Evolutionary conservation across 345 rosid genomes (phyloP).

Genomic region (Syzygium jambos): DNA sequence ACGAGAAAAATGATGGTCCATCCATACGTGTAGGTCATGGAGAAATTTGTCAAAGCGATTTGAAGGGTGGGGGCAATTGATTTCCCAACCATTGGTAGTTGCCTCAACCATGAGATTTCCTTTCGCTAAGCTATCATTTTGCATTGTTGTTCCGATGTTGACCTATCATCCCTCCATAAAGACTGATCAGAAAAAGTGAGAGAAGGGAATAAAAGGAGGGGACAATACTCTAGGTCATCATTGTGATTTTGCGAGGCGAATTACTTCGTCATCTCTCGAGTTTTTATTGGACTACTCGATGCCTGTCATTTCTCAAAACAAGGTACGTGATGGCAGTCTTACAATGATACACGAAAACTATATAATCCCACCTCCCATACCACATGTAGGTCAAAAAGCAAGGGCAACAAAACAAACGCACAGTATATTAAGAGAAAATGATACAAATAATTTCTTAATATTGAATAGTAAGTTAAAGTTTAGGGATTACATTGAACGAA

Average conservation of each 20-base stretch:
- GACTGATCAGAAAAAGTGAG: neutral
- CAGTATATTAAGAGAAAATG: neutral
- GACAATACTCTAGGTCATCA: neutral
- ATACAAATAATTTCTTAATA: too few species aligned
- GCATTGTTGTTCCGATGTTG: constrained; percentile 5
- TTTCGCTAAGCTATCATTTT: neutral
- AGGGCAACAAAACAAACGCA: neutral
- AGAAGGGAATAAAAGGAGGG: neutral
- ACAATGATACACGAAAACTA: too few species aligned
- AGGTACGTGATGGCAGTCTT: too few species aligned
- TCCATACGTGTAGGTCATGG: neutral
- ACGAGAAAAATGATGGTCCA: neutral
- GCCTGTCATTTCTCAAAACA: too few species aligned
- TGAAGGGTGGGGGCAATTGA: constrained; percentile 22
- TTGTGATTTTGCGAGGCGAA: too few species aligned
- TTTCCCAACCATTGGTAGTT: constrained; percentile 29
- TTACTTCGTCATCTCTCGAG: too few species aligned
- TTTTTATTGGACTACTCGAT: too few species aligned
- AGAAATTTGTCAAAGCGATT: neutral
- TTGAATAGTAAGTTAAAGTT: too few species aligned
- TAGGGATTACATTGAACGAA: too few species aligned
- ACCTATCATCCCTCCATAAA: constrained; percentile 9
- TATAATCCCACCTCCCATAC: neutral
- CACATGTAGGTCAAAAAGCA: neutral
- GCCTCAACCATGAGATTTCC: neutral